Evolutionary conservation across 345 rosid genomes (phyloP), one percentile per base, ranked within the genome.

Genomic region (Rhizophora mangle): DNA sequence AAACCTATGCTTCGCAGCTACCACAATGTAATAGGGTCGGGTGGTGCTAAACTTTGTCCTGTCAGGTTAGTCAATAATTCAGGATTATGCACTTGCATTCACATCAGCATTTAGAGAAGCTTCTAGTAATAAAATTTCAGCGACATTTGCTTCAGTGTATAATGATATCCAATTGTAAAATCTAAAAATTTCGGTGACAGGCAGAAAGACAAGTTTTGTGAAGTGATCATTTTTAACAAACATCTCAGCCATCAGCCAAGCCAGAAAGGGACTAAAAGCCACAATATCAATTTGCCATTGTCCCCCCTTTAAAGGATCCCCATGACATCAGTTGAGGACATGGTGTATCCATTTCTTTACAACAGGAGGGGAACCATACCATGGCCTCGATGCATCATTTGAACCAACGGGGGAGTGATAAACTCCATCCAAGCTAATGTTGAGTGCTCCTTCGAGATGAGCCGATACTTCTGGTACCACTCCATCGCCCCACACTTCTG

Each of bases 401-500:
- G 98, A 91, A 30, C 96, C 98, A 24, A 91, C 95, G 0, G 98
- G 98, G 0, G 98, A 94, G 70, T 91, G 97, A 79, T 91, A 89
- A 49, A 94, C 90, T 59, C 93, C 92, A 18, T 89, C 87, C 60
- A 91, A 78, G 83, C 86, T 89, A 56, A 91, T 65, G 68, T 94
- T 91, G 2, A 88, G 83, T 11, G 97, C 96, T 24, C 97, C 97
- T 6, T 88, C 89, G 47, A 91, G 76, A 77, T 94, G 89, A 4
- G 97, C 97, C 21, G 97, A 87, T 67, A 68, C 84, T 80, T 89
- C 97, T 2, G 95, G 98, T 55, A 94, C 98, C 8, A 94, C 95
- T 55, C 98, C 98, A 71, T 91, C 98, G 16, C 98, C 98, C 98
- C 96, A 91, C 19, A 87, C 98, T 68, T 91, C 89, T 70, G 97